Base-by-base conservation (phyloP, 805 yeast genomes). In the Metschnikowia matae region DNA sequence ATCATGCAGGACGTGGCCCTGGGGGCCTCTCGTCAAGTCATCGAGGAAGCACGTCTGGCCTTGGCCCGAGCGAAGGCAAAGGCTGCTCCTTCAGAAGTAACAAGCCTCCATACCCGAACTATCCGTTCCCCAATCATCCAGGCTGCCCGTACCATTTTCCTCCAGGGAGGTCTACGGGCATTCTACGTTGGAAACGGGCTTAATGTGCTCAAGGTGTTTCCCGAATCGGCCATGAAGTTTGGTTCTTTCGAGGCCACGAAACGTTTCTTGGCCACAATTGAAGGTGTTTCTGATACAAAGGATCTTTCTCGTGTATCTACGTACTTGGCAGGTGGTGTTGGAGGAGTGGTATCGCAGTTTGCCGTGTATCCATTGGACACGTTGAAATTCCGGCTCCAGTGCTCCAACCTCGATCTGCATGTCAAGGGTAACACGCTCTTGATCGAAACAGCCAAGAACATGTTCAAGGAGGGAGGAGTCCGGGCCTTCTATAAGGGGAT, bases 281-380 rank as follows among this genome's bases (percentile, higher is more conserved):
- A 89, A 67, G 96, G 96, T 13, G 83, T 82, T 6, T 75, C 76
- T 11, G 91, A 86, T 62, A 78, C 85, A 2, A 67, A 85, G 1
- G 80, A 87, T 40, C 69, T 92, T 48, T 87, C 96, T 0, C 82
- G 83, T 54, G 62, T 80, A 1, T 80, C 97, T 1, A 90, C 97
- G 0, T 94, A 90, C 63, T 66, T 89, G 32, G 90, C 97, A 21
- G 99, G 99, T 69, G 99, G 99, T 44, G 65, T 94, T 40, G 99
- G 97, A 39, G 99, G 99, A 63, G 95, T 94, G 50, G 81, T 84
- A 23, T 87, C 97, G 0, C 99, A 94, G 67, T 82, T 91, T 61
- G 79, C 94, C 0, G 96, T 92, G 3, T 94, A 94, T 66, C 99
- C 99, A 6, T 84, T 94, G 13, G 99, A 94, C 69, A 94, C 99